Evolutionary conservation across 2,329 filamentous ascomycete genomes (phyloP).

Genomic region (Calcarisporium arbuscula): DNA sequence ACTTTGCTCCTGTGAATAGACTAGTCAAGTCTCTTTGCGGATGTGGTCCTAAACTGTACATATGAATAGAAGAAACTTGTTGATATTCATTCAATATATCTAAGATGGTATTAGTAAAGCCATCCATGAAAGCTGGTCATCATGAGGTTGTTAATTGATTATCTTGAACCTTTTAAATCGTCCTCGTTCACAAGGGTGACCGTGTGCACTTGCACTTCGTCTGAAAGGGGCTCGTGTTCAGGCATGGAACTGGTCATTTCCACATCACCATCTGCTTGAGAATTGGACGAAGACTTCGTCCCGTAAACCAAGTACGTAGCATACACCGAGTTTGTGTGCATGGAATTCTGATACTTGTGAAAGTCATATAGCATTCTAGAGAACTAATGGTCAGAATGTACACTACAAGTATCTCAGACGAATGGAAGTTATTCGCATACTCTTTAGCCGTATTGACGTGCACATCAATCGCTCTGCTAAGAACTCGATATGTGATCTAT

Average conservation of each 20-base stretch:
- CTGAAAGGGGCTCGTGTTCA: conserved; percentile 36
- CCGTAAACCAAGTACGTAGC: conserved; percentile 90
- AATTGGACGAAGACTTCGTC: conserved; percentile 40
- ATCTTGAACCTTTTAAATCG: conserved; percentile 54
- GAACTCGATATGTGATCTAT: conserved; percentile 78
- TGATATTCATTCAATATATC: conserved; percentile 63
- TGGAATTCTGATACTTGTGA: conserved; percentile 73
- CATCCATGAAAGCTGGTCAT: not conserved
- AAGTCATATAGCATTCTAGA: conserved; percentile 85
- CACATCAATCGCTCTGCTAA: conserved; percentile 77
- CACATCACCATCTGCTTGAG: conserved; percentile 53
- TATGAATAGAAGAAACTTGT: conserved; percentile 69
- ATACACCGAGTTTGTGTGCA: conserved; percentile 70
- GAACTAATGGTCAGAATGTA: conserved; percentile 4
- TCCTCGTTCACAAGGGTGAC: conserved; percentile 68
- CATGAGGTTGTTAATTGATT: not conserved
- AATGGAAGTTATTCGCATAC: conserved; percentile 39
- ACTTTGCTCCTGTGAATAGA: conserved; percentile 62
- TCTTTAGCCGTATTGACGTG: conserved; percentile 86
- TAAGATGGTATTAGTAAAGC: conserved; percentile 26
- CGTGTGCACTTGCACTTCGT: conserved; percentile 47
- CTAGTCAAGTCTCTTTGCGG: conserved; percentile 63
- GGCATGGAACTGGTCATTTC: conserved; percentile 63
- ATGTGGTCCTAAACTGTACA: conserved; percentile 77
- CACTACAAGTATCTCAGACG: conserved; percentile 6